phyloP scores from a whole-genome alignment of 1,284 basidiomycete genomes.

The Xerocomus nothofagi region DNA sequence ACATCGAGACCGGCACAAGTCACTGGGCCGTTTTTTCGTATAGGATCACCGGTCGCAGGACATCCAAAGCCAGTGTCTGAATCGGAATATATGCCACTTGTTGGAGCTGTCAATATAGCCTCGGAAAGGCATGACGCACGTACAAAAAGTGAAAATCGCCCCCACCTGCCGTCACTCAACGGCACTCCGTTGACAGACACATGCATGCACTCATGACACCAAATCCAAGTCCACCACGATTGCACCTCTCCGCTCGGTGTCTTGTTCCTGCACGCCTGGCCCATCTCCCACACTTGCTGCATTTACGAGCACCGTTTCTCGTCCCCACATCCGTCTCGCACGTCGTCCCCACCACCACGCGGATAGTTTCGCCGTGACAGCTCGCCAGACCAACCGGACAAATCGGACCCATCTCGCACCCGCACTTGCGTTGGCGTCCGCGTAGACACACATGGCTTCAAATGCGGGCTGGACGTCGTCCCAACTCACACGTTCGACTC shows the following conservation, averaged over 20 bases:
- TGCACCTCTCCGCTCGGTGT: constrained; percentile 3
- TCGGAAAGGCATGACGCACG: no score
- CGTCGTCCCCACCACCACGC: constrained; percentile 17
- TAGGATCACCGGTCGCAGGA: no score
- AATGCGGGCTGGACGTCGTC: constrained; percentile 17
- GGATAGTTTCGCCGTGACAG: constrained; percentile 7
- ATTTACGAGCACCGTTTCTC: constrained; percentile 18
- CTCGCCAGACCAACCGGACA: constrained; percentile 15
- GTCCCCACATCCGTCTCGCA: constrained; percentile 10
- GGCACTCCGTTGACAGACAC: no score
- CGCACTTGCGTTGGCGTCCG: background rate
- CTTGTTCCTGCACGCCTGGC: background rate
- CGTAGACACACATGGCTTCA: constrained; percentile 10
- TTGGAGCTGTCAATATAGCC: no score
- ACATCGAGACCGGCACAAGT: no score
- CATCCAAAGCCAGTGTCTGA: no score
- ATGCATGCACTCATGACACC: constrained; percentile 4
- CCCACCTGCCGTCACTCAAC: no score
- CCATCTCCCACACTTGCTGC: constrained; percentile 11
- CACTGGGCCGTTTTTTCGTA: no score
- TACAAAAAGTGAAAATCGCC: no score
- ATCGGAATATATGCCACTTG: no score
- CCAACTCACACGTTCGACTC: constrained; percentile 8
- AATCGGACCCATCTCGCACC: constrained; percentile 5
- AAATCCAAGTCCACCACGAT: constrained; percentile 17